Conservation (phyloP, 345 rosid species). For the Corymbia maculata region DNA sequence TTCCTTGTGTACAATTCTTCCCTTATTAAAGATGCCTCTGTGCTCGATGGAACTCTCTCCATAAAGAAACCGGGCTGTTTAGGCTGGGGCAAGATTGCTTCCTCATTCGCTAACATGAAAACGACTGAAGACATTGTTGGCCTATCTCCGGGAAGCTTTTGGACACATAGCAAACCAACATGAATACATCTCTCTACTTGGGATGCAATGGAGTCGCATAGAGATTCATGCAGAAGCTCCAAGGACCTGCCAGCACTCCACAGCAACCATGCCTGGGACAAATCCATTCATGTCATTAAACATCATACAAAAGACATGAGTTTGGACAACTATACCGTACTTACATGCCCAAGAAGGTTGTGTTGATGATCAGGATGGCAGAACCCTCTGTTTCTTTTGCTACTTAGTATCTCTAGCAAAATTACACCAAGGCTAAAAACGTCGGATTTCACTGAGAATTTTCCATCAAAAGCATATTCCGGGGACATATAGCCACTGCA, state of each 20-base stretch:
- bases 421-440: slow-evolving; percentile 1
- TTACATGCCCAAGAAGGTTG: slow-evolving; percentile 10
- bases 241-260: neutral
- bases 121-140: slow-evolving; percentile 9
- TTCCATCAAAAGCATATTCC: neutral
- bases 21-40: neutral
- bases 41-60: neutral
- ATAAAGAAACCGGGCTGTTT: slow-evolving; percentile 11
- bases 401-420: slow-evolving; percentile 1
- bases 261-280: slow-evolving; percentile 18
- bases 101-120: slow-evolving; percentile 12
- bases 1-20: neutral
- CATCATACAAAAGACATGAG: neutral
- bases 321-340: neutral
- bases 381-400: slow-evolving; percentile 2
- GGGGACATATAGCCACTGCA: neutral
- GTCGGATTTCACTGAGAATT: neutral
- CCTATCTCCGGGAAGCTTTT: slow-evolving; percentile 12
- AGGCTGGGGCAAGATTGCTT: neutral
- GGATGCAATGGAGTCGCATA: neutral
- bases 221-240: slow-evolving; percentile 1
- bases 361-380: neutral
- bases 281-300: neutral
- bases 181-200: slow-evolving; percentile 7
- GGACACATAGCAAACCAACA: slow-evolving; percentile 12